Percentiles rank a stretch among this genome's conserved stretches.
phyloP scores from a whole-genome alignment of 2,329 filamentous ascomycete genomes.

The Talaromyces sp. region DNA sequence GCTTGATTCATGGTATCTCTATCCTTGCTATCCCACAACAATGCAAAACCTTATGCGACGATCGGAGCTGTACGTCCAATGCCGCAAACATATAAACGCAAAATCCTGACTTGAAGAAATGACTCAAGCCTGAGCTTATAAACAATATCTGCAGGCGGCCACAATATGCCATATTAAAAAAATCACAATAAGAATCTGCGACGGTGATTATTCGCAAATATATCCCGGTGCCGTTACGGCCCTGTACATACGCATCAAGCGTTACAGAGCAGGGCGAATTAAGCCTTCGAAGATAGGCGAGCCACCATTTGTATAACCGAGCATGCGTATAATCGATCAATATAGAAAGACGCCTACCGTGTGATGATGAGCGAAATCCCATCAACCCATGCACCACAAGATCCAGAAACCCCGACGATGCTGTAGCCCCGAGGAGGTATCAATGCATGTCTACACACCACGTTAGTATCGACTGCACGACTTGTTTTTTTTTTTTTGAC shows the following conservation, averaged over 20 bases:
- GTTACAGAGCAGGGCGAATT: background rate
- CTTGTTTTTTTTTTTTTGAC: background rate
- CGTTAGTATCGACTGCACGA: background rate
- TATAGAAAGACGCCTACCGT: constrained; percentile 46
- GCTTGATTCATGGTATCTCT: constrained; percentile 7
- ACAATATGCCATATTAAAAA: constrained; percentile 2
- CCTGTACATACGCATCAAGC: background rate
- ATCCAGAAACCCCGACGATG: constrained; percentile 83
- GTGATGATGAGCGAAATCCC: constrained; percentile 79
- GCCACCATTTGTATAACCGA: constrained; percentile 4
- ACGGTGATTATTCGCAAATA: background rate
- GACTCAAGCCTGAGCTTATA: background rate
- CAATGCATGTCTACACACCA: constrained; percentile 66
- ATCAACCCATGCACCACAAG: constrained; percentile 76
- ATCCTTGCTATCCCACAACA: background rate
- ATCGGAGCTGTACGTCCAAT: background rate
- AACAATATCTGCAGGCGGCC: background rate
- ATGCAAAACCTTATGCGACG: background rate
- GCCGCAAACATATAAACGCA: background rate
- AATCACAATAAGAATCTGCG: constrained; percentile 3
- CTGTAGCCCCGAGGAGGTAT: constrained; percentile 86
- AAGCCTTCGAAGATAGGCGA: background rate
- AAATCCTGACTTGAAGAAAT: background rate
- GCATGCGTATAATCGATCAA: background rate
- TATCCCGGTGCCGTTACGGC: background rate